Base-by-base conservation (phyloP, 2,329 filamentous ascomycete species). In the Fusarium sp. region DNA sequence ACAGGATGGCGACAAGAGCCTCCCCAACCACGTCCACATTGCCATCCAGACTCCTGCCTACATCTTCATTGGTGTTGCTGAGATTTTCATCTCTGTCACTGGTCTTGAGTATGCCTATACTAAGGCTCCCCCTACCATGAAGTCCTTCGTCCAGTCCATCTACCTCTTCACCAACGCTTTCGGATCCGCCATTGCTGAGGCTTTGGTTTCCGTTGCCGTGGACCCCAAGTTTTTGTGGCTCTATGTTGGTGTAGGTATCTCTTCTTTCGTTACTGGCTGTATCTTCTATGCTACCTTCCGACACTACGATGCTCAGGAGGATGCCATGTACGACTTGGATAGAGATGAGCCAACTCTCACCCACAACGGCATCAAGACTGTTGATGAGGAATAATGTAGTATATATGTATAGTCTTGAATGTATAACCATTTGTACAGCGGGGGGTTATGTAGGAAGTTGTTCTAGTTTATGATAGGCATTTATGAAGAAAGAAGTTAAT, bases 71-170 rank as follows among this genome's bases (percentile, higher is more conserved):
- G 87, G 85, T 20, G 78, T 88, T 15, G 83, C 86, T 0, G 88
- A 91, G 76, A 89, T 90, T 59, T 87, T 90, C 73, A 87, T 87
- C 46, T 90, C 87, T 13, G 88, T 93, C 64, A 91, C 90, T 1
- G 88, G 88, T 64, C 85, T 92, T 13, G 91, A 93, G 76, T 92
- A 93, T 70, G 91, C 90, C 18, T 93, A 90, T 79, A 92, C 90
- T 74, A 92, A 93, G 78, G 91, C 91, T 0, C 91, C 91, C 3
- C 85, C 86, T 42, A 88, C 84, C 76, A 92, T 93, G 90, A 87
- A 90, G 76, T 88, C 86, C 1, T 88, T 88, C 81, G 82, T 88
- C 31, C 85, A 84, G 76, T 84, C 84, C 14, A 74, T 90, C n/a
- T 90, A 87, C 72, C 81, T 90, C 58, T 82, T 90, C 65, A 90